phyloP scores from a whole-genome alignment of 2,329 filamentous ascomycete species.

The Curvularia hawaiiensis region DNA sequence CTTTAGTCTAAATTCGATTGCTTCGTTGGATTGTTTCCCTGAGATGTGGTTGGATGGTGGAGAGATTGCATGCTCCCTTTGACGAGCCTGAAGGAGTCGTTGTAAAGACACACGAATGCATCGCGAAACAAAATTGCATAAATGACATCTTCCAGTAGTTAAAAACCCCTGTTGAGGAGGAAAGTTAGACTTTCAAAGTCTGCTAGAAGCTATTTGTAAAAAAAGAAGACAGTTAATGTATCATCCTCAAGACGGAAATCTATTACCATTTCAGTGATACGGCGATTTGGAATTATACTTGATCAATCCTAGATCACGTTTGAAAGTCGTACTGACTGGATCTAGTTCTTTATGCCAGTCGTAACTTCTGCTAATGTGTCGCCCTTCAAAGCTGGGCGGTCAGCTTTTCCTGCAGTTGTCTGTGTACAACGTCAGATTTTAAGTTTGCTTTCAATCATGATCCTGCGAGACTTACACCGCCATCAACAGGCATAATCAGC shows the following conservation, averaged over 20 bases:
- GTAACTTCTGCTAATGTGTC: slow-evolving; percentile 18
- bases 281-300: neutral
- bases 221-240: neutral
- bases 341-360: slow-evolving; percentile 17
- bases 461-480: slow-evolving; percentile 19
- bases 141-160: neutral
- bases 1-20: slow-evolving; percentile 1
- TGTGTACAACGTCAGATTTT: slow-evolving; percentile 1
- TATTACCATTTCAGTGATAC: neutral
- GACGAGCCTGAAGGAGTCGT: neutral
- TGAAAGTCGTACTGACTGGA: neutral
- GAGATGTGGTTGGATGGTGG: slow-evolving; percentile 10
- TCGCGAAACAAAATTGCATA: neutral
- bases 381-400: slow-evolving; percentile 29
- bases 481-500: slow-evolving; percentile 28
- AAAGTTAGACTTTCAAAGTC: neutral
- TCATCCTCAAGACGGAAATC: neutral
- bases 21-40: slow-evolving; percentile 13
- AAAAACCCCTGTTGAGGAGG: neutral
- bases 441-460: neutral
- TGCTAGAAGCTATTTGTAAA: neutral
- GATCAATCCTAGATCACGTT: neutral
- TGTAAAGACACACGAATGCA: neutral
- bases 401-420: slow-evolving; percentile 33
- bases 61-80: neutral